A percentile compares a stretch with the other conserved stretches of the same genome.
phyloP scores from a whole-genome alignment of 495 filamentous ascomycete species.

The Amniculicola lignicola region DNA sequence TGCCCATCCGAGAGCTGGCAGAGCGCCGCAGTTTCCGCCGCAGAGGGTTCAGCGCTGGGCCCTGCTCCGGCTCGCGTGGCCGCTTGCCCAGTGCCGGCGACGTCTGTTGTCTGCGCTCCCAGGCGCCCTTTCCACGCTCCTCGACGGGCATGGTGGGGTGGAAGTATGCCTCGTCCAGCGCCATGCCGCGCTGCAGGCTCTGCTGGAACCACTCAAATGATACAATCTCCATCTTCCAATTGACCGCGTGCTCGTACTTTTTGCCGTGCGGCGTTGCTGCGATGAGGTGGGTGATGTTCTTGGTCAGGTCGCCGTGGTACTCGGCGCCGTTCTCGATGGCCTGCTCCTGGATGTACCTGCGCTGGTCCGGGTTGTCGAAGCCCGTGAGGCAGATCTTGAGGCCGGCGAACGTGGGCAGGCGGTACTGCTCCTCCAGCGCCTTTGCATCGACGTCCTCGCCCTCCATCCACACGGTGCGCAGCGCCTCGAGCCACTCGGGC shows the following conservation, averaged over 20 bases:
- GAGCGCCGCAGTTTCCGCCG: constrained; percentile 30
- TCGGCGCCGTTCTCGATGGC: constrained; percentile 67
- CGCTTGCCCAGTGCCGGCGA: constrained; percentile 31
- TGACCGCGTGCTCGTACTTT: constrained; percentile 81
- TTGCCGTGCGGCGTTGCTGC: constrained; percentile 72
- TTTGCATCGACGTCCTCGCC: constrained; percentile 75
- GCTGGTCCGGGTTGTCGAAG: constrained; percentile 70
- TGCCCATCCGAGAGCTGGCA: constrained; percentile 30
- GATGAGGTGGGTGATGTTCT: constrained; percentile 79
- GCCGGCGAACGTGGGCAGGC: constrained; percentile 57
- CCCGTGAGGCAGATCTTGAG: constrained; percentile 85
- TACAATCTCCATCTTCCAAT: constrained; percentile 76
- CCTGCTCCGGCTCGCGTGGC: constrained; percentile 10
- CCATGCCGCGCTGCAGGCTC: constrained; percentile 87
- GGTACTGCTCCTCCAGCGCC: constrained; percentile 60
- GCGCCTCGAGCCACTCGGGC: constrained; percentile 78
- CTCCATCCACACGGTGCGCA: constrained; percentile 75
- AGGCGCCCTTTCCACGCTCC: constrained; percentile 74
- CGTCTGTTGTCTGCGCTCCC: constrained; percentile 50
- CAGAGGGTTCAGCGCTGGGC: constrained; percentile 7
- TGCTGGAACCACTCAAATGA: constrained; percentile 80
- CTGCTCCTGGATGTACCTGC: constrained; percentile 63
- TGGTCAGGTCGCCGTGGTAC: constrained; percentile 84
- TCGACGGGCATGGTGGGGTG: constrained; percentile 65
- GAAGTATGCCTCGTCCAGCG: constrained; percentile 78